Evolutionary conservation across 1,284 basidiomycete genomes (phyloP).

Genomic region (Ceratobasidium sp.): DNA sequence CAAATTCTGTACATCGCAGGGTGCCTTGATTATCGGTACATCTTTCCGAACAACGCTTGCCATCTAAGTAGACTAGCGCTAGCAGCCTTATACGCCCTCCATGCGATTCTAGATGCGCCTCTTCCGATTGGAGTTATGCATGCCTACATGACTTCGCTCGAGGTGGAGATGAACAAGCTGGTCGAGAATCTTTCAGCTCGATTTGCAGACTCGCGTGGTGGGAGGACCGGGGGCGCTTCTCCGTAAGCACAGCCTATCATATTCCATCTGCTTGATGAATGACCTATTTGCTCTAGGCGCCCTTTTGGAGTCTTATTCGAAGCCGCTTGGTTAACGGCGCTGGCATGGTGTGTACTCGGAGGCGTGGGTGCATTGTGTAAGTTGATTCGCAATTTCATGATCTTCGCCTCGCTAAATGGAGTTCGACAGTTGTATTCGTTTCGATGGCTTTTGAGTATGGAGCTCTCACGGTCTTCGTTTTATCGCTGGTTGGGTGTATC

Average conservation of each 20-base stretch:
- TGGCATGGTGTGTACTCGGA: background rate
- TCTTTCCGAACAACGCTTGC: background rate
- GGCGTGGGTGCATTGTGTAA: background rate
- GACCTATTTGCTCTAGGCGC: background rate
- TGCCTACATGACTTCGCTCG: conserved; percentile 17
- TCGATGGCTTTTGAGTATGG: background rate
- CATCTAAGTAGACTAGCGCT: background rate
- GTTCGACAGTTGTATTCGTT: background rate
- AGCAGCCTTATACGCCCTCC: background rate
- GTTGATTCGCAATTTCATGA: background rate
- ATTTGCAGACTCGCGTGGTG: background rate
- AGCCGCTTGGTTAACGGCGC: background rate
- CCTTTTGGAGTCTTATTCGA: background rate
- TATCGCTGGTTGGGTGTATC: background rate
- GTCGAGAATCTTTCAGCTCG: background rate
- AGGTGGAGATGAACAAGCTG: background rate
- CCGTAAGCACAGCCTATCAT: background rate
- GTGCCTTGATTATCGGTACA: background rate
- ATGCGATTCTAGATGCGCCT: conserved; percentile 3
- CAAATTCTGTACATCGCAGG: background rate
- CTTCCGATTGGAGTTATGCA: conserved; percentile 21
- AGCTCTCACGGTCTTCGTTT: background rate
- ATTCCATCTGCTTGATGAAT: background rate
- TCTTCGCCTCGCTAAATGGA: too few relatives aligned
- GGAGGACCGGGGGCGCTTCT: background rate